Evolutionary conservation across 805 yeast genomes (phyloP).

Genomic region (Hanseniaspora vineae): DNA sequence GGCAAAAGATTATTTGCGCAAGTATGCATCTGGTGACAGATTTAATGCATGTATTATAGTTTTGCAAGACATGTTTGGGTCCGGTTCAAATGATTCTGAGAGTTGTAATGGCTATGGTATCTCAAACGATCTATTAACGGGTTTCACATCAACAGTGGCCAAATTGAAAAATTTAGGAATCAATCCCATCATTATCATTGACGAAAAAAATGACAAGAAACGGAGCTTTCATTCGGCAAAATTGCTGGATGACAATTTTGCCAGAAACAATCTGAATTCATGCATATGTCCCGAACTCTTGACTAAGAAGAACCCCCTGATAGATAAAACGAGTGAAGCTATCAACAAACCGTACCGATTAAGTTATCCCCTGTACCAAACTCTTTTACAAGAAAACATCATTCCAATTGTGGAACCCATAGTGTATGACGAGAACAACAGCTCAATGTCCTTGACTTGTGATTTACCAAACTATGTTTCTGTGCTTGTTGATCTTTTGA

Average conservation of each 20-base stretch:
- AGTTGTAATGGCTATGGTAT: no score
- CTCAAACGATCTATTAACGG: neutral
- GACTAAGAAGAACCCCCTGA: constrained; percentile 4
- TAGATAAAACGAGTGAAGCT: constrained; percentile 5
- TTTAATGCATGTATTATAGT: constrained; percentile 18
- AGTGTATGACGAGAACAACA: constrained; percentile 41
- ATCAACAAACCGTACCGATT: constrained; percentile 6
- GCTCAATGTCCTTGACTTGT: constrained; percentile 1
- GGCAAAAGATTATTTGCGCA: constrained; percentile 65
- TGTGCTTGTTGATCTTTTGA: no score
- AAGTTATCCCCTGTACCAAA: constrained; percentile 21
- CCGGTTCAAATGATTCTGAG: no score
- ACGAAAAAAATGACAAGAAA: constrained; percentile 8
- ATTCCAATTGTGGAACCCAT: constrained; percentile 49
- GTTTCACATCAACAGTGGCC: constrained; percentile 15
- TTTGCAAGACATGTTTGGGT: constrained; percentile 13
- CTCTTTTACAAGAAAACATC: constrained; percentile 17
- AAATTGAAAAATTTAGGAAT: constrained; percentile 37
- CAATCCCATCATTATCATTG: constrained; percentile 57
- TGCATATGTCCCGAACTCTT: constrained; percentile 16
- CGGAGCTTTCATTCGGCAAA: constrained; percentile 10
- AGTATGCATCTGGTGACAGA: constrained; percentile 32
- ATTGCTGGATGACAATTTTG: constrained; percentile 14
- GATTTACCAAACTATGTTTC: no score
- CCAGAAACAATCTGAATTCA: constrained; percentile 14